Evolutionary conservation across 306 rosid genomes (phyloP), one percentile per base, ranked within the genome.

Genomic region (Malus orientalis): DNA sequence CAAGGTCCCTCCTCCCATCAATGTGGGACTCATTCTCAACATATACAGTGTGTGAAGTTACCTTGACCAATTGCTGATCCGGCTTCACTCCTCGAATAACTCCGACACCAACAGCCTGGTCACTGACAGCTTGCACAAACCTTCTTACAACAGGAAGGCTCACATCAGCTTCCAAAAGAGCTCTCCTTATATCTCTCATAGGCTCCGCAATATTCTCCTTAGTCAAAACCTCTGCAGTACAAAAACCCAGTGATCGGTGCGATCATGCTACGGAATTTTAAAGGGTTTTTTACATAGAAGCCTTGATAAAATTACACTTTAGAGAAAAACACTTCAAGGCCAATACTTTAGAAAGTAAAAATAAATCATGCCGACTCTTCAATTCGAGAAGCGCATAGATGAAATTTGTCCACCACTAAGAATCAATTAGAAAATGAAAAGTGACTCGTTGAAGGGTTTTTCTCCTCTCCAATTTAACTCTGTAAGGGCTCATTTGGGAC

Each of bases 61-160:
- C 97, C 96, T 95, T 95, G 73, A 95, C 99, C 91, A 95, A 78
- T 70, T 95, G 99, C 81, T 95, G 99, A 86, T 95, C 97, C 0
- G 97, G 98, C 83, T 60, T 92, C 79, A 95, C 97, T 22, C 99
- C 97, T 59, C 93, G 89, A 84, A 86, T 87, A 74, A 95, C 72
- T 29, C 93, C 99, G 51, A 91, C 91, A 74, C 99, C 99, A 53
- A 92, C 98, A 82, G 93, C 99, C 85, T 92, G 91, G 67, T 95
- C 98, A 54, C 84, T 91, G 36, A 95, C 97, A 23, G 86, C 84
- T 87, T 95, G 98, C 80, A 95, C 97, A 87, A 95, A 95, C 81
- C 97, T 89, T 84, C 98, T 86, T 2, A 95, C 99, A 80, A 95
- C 98, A 87, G 99, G 97, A 89, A 95, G 99, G 80, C 99, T 95